Conservation (phyloP, 2,329 filamentous ascomycete species). For the Esteya vermicola region DNA sequence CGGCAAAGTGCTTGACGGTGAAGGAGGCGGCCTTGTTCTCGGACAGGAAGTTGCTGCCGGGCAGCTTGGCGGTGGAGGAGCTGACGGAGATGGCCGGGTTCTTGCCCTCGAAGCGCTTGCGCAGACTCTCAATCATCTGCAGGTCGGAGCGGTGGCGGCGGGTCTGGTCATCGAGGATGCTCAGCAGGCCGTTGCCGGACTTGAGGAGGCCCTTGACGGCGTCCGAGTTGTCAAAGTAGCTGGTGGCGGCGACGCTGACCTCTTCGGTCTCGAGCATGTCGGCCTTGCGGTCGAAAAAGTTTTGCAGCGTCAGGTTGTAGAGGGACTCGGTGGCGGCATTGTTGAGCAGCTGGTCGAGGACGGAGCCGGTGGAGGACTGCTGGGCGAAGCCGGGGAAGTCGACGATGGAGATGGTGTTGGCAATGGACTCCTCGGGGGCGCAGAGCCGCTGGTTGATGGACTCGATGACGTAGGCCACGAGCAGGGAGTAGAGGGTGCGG, state of each 20-base stretch:
- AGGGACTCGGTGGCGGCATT: conserved; percentile 87
- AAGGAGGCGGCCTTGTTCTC: conserved; percentile 70
- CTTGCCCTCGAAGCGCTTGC: conserved; percentile 88
- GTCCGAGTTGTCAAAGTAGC: conserved; percentile 96
- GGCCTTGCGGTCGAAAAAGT: conserved; percentile 89
- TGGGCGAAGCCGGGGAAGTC: conserved; percentile 95
- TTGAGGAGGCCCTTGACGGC: conserved; percentile 86
- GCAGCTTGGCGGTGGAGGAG: conserved; percentile 58
- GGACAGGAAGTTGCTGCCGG: conserved; percentile 80
- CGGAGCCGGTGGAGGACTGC: conserved; percentile 66
- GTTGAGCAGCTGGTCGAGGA: conserved; percentile 83
- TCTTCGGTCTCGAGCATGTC: conserved; percentile 92
- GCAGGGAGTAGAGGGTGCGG: conserved; percentile 79
- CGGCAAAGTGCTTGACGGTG: conserved; percentile 88
- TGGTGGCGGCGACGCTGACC: conserved; percentile 76
- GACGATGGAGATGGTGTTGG: conserved; percentile 86
- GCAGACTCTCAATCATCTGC: conserved; percentile 79
- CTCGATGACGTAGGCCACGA: conserved; percentile 91
- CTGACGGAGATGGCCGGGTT: conserved; percentile 79
- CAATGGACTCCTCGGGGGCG: conserved; percentile 72
- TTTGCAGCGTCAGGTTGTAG: conserved; percentile 87
- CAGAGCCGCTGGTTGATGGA: conserved; percentile 82
- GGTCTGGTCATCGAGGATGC: conserved; percentile 92
- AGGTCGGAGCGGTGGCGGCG: conserved; percentile 75
- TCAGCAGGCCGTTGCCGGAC: conserved; percentile 78